phyloP scores from a whole-genome alignment of 352 stramenopile species.

The Pythium brassicae region DNA sequence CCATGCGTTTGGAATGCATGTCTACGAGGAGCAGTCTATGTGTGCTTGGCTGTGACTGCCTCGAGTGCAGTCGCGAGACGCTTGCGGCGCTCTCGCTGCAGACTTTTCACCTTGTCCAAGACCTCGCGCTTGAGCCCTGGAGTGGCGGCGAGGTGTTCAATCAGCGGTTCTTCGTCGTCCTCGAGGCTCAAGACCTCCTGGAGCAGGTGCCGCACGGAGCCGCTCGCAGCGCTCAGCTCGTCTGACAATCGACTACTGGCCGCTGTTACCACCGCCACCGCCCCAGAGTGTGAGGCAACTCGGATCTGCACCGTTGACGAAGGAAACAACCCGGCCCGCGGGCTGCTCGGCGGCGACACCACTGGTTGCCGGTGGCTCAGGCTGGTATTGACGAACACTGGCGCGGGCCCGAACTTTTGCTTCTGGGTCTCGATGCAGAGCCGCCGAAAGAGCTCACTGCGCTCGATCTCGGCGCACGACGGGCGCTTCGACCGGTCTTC shows the following conservation, averaged over 20 bases:
- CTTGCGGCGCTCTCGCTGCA: conserved; percentile 5
- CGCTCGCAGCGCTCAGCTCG: background rate
- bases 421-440: conserved; percentile 4
- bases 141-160: background rate
- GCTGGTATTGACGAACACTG: background rate
- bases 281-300: background rate
- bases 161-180: conserved; percentile 7
- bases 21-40: background rate
- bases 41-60: background rate
- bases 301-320: background rate
- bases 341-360: background rate
- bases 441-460: conserved; percentile 8
- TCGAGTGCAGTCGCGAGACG: conserved; percentile 3
- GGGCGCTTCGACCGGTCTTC: conserved; percentile 31
- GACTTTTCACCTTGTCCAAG: background rate
- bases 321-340: background rate
- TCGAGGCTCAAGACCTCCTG: conserved; percentile 8
- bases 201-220: background rate
- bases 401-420: background rate
- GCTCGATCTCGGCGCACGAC: conserved; percentile 49
- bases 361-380: conserved; percentile 6
- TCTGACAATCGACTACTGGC: background rate
- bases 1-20: background rate
- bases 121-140: background rate
- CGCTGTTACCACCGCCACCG: background rate